Conservation (phyloP, 2,329 filamentous ascomycete genomes). For the Aspergillus carbonarius region DNA sequence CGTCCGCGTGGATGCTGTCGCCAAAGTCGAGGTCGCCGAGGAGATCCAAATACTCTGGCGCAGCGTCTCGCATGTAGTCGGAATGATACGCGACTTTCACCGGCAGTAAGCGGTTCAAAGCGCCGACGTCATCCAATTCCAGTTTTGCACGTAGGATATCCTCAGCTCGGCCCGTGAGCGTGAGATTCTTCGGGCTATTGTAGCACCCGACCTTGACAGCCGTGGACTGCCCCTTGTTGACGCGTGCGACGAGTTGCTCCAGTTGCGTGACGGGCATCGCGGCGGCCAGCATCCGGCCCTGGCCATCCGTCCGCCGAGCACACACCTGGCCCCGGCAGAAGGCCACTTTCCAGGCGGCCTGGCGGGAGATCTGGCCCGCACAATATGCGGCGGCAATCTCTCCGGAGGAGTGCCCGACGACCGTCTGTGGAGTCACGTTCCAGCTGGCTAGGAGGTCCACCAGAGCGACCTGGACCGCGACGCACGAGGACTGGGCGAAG, state of each 20-base stretch:
- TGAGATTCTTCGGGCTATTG: neutral
- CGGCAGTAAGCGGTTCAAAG: neutral
- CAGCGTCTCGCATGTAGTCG: neutral
- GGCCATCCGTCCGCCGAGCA: neutral
- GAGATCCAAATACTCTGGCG: neutral
- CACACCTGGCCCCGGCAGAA: conserved; percentile 6
- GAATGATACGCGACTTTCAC: neutral
- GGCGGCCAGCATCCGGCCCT: neutral
- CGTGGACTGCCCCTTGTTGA: neutral
- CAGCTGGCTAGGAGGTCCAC: conserved; percentile 24
- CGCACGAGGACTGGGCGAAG: conserved; percentile 24
- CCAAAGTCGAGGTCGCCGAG: neutral
- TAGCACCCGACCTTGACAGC: neutral
- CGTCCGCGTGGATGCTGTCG: conserved; percentile 15
- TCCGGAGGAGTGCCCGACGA: conserved; percentile 31
- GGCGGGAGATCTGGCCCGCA: neutral
- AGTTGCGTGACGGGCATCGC: neutral
- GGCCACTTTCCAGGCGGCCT: neutral
- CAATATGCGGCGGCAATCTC: conserved; percentile 20
- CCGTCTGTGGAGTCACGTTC: conserved; percentile 18
- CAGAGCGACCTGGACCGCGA: conserved; percentile 29
- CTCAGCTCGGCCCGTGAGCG: neutral
- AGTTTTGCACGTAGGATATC: neutral
- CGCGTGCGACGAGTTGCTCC: neutral
- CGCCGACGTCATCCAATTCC: neutral